These are phyloP conservation scores for Fallopia convolvulus DNA, from an alignment of 148 eudicot species.

Conservation along the genomic window DNA sequence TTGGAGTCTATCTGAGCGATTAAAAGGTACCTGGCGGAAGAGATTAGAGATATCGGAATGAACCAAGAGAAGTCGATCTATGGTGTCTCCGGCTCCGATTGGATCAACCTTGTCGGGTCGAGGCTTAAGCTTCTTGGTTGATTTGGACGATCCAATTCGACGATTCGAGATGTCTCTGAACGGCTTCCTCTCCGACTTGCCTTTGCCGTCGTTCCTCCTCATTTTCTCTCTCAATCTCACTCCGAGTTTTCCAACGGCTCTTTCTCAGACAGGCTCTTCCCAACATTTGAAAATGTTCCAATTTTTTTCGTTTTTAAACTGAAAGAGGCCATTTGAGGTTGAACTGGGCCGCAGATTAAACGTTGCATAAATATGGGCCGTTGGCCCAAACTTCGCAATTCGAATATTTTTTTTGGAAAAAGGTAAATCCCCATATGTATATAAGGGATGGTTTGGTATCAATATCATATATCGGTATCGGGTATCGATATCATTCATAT, in stretches of 20 bases:
- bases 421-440: no score
- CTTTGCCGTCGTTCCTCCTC: conserved; percentile 25
- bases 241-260: conserved; percentile 11
- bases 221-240: conserved; percentile 14
- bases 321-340: neutral
- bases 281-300: neutral
- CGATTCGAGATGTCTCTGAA: conserved; percentile 38
- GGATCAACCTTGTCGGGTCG: conserved; percentile 1
- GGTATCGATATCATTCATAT: no score
- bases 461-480: no score
- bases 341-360: neutral
- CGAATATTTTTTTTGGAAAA: no score
- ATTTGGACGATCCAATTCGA: conserved; percentile 13
- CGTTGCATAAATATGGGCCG: neutral
- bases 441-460: no score
- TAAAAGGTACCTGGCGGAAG: conserved; percentile 40
- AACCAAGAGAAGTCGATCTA: conserved; percentile 60
- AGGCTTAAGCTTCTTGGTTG: conserved; percentile 13
- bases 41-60: conserved; percentile 54
- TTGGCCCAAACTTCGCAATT: neutral
- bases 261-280: neutral
- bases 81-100: conserved; percentile 19
- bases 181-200: conserved; percentile 39
- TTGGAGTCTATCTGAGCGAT: neutral
- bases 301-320: neutral